Percentiles rank a stretch among this genome's conserved stretches.
Conservation (phyloP, 2,329 filamentous ascomycete genomes). For the Venturia pyrina region DNA sequence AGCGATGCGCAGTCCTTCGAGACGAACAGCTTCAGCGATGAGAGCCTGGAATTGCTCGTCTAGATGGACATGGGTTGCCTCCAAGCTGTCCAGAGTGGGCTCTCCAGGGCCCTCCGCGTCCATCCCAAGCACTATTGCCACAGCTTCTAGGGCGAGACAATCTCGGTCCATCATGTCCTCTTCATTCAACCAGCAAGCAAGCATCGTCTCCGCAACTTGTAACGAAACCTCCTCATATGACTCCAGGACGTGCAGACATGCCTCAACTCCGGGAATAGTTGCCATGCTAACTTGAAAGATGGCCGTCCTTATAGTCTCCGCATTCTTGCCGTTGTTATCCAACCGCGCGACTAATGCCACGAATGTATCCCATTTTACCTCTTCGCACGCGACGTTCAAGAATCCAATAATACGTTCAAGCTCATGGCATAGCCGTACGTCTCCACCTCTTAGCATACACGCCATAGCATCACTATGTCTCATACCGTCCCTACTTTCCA, state of each 20-base stretch:
- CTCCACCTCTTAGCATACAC: background rate
- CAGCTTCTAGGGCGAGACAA: slow-evolving; percentile 12
- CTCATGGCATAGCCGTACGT: background rate
- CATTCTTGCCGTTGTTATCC: background rate
- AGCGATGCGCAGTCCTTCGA: slow-evolving; percentile 18
- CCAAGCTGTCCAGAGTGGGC: slow-evolving; percentile 15
- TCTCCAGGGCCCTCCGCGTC: slow-evolving; percentile 14
- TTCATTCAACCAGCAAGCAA: slow-evolving; percentile 21
- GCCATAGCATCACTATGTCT: background rate
- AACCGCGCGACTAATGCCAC: background rate
- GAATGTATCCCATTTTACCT: background rate
- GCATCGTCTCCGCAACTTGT: slow-evolving; percentile 19
- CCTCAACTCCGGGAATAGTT: slow-evolving; percentile 15
- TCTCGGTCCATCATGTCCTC: slow-evolving; percentile 14
- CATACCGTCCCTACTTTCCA: background rate
- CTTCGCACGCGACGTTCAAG: background rate
- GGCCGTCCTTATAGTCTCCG: background rate
- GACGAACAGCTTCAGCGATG: slow-evolving; percentile 18
- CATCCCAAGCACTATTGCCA: slow-evolving; percentile 19
- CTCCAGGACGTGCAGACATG: slow-evolving; percentile 20
- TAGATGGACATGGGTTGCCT: slow-evolving; percentile 14
- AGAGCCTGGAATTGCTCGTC: slow-evolving; percentile 12
- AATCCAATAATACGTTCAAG: background rate
- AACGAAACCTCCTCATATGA: slow-evolving; percentile 15
- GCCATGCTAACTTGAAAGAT: slow-evolving; percentile 13